Percentiles rank a stretch among this genome's conserved stretches.
phyloP scores from a whole-genome alignment of 306 rosid species.

The Gastrolobium bilobum region DNA sequence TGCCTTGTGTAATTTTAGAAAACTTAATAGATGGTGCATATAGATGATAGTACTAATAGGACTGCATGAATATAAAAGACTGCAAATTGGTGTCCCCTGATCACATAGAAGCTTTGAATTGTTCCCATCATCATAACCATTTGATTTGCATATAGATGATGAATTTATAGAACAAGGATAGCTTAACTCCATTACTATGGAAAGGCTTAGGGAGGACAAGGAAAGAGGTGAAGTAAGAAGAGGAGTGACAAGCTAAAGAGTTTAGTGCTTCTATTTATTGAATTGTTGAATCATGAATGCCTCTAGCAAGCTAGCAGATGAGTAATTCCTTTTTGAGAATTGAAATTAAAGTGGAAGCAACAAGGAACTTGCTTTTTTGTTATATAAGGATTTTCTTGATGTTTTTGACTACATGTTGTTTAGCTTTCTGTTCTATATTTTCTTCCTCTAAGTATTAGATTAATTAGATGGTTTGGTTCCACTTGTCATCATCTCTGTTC shows the following conservation, averaged over 20 bases:
- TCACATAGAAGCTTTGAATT: slow-evolving; percentile 71
- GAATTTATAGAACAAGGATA: slow-evolving; percentile 62
- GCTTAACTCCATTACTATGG: slow-evolving; percentile 45
- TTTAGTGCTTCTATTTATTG: slow-evolving; percentile 49
- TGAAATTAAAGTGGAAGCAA: slow-evolving; percentile 43
- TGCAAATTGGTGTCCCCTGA: slow-evolving; percentile 69
- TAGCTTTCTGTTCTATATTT: too few species aligned
- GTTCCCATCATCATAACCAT: slow-evolving; percentile 48
- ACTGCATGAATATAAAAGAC: slow-evolving; percentile 68
- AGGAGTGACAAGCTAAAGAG: slow-evolving; percentile 1
- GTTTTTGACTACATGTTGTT: slow-evolving; percentile 31
- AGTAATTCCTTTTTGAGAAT: slow-evolving; percentile 27
- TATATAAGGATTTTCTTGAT: slow-evolving; percentile 21
- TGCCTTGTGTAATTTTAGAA: too few species aligned
- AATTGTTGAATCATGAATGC: slow-evolving; percentile 9
- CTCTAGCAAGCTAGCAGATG: slow-evolving; percentile 26
- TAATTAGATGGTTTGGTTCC: slow-evolving; percentile 29
- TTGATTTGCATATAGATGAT: slow-evolving; percentile 60
- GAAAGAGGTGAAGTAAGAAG: slow-evolving; percentile 17
- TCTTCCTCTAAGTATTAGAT: not conserved
- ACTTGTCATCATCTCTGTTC: not conserved
- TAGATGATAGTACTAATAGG: slow-evolving; percentile 70
- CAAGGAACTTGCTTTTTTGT: slow-evolving; percentile 42
- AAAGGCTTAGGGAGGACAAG: not conserved
- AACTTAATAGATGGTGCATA: too few species aligned